Evolutionary conservation across 305 asterid species (phyloP).

Genomic region (Fraxinus paxiana): DNA sequence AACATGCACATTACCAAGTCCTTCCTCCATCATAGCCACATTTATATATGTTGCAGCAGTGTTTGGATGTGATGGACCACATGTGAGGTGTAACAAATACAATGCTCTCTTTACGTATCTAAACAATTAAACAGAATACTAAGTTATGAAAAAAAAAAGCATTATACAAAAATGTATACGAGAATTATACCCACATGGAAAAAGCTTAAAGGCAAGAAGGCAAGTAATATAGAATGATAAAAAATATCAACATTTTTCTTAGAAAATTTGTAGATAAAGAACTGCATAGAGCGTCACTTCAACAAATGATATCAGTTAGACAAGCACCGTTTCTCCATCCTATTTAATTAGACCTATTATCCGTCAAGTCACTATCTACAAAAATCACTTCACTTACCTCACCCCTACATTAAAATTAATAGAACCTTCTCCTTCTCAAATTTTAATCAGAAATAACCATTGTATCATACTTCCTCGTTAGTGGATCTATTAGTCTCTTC

Average conservation of each 20-base stretch:
- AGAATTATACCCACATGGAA: conserved; percentile 1
- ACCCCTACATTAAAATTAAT: not conserved
- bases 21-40: conserved; percentile 99
- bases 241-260: not conserved
- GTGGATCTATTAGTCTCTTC: not conserved
- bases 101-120: conserved; percentile 94
- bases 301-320: not conserved
- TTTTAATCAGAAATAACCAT: not conserved
- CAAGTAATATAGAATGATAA: not conserved
- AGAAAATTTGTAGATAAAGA: not conserved
- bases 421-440: not conserved
- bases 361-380: not conserved
- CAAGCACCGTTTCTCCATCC: not conserved
- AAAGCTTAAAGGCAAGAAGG: conserved; percentile 12
- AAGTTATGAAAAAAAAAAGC: not conserved
- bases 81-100: conserved; percentile 89
- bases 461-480: not conserved
- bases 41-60: conserved; percentile 98
- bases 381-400: not conserved
- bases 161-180: not conserved
- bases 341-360: not conserved
- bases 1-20: conserved; percentile 94
- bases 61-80: conserved; percentile 99
- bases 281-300: not conserved
- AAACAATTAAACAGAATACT: conserved; percentile 28